Evolutionary conservation across 1,284 basidiomycete species (phyloP).

Genomic region (Ceratobasidium sp.): DNA sequence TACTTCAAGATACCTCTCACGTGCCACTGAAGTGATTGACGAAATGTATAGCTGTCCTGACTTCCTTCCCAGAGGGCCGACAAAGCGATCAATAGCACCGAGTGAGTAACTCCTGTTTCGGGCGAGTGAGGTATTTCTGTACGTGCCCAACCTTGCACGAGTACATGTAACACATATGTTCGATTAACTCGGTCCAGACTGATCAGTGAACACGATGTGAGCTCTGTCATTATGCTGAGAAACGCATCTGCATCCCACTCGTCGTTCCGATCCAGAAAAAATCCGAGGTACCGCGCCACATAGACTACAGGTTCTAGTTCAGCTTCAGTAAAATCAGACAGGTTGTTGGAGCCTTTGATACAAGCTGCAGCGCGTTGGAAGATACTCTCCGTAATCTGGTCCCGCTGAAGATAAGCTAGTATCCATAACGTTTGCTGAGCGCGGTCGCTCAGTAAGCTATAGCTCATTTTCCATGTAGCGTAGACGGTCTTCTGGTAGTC

Average conservation of each 20-base stretch:
- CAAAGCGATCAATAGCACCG: neutral
- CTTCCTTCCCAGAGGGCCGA: neutral
- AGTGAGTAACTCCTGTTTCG: neutral
- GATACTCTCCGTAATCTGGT: conserved; percentile 8
- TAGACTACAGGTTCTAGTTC: neutral
- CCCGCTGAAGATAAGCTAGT: conserved; percentile 9
- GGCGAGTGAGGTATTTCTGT: neutral
- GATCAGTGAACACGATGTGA: neutral
- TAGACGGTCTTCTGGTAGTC: conserved; percentile 40
- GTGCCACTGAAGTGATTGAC: neutral
- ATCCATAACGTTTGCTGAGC: conserved; percentile 21
- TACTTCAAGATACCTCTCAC: neutral
- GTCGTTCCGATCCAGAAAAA: neutral
- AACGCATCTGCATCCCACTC: conserved; percentile 6
- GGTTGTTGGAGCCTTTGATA: neutral
- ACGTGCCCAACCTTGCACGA: neutral
- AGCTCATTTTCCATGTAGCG: conserved; percentile 28
- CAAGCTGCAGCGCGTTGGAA: conserved; percentile 4
- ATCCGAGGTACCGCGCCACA: neutral
- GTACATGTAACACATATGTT: neutral
- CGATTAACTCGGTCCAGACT: neutral
- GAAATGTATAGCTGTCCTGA: neutral
- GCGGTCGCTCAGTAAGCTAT: neutral
- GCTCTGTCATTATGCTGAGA: neutral
- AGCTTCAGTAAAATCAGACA: neutral